Percentiles rank a stretch among this genome's conserved stretches.
phyloP scores from a whole-genome alignment of 2,329 filamentous ascomycete genomes.

The Pseudopithomyces maydicus region DNA sequence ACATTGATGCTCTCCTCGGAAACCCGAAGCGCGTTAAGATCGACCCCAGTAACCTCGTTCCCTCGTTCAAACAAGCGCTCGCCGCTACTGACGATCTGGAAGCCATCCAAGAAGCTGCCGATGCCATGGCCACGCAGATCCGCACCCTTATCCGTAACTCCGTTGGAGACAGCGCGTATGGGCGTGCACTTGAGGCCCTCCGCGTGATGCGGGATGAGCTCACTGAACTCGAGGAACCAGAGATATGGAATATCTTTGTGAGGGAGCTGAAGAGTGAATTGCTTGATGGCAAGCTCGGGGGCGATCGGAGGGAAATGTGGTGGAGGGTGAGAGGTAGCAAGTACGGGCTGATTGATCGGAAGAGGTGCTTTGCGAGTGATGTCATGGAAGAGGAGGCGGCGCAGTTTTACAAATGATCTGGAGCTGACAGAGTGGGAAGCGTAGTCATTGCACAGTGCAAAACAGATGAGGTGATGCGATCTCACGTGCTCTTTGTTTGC shows the following conservation, averaged over 20 bases:
- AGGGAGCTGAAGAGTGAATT: constrained; percentile 73
- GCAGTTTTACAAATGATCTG: constrained; percentile 32
- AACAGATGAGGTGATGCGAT: not conserved
- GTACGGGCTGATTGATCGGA: constrained; percentile 74
- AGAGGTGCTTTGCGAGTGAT: constrained; percentile 65
- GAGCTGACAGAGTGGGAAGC: not conserved
- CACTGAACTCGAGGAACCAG: constrained; percentile 74
- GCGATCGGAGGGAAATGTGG: constrained; percentile 84
- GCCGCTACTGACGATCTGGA: constrained; percentile 63
- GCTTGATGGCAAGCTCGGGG: constrained; percentile 71
- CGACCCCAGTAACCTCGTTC: constrained; percentile 76
- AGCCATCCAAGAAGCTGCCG: constrained; percentile 68
- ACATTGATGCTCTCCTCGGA: constrained; percentile 80
- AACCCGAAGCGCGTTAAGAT: constrained; percentile 62
- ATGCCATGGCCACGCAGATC: constrained; percentile 77
- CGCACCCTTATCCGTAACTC: constrained; percentile 71
- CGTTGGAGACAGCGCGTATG: constrained; percentile 76
- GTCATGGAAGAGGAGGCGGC: constrained; percentile 73
- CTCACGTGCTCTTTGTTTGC: not conserved
- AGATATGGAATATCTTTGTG: constrained; percentile 76
- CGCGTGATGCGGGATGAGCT: constrained; percentile 79
- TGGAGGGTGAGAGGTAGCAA: constrained; percentile 68
- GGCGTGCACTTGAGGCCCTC: constrained; percentile 74
- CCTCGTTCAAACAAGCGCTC: constrained; percentile 86
- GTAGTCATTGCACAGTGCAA: not conserved